Percentiles rank a stretch among this genome's conserved stretches.
These are phyloP conservation scores for Endocarpon pusillum DNA, from an alignment of 495 filamentous ascomycete genomes.

Conservation along the genomic window DNA sequence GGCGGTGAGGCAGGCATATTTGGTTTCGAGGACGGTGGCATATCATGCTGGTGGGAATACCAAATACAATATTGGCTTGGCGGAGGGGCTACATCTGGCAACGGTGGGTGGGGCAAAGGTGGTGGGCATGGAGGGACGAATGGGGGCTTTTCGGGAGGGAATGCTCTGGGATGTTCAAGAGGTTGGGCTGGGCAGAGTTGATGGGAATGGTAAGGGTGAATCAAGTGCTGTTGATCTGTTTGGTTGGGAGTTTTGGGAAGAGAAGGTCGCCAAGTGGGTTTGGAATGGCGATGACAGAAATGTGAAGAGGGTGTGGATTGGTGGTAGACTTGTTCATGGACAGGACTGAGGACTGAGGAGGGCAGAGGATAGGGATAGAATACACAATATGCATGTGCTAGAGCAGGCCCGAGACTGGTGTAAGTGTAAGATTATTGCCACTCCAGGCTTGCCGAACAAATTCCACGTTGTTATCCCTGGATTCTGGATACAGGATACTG, in stretches of 20 bases:
- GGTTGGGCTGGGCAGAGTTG: slow-evolving; percentile 37
- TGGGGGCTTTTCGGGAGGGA: slow-evolving; percentile 69
- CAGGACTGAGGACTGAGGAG: slow-evolving; percentile 3
- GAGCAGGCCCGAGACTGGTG: no score
- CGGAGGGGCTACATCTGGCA: slow-evolving; percentile 75
- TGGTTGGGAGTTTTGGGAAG: slow-evolving; percentile 66
- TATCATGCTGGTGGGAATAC: slow-evolving; percentile 4
- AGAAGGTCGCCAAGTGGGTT: slow-evolving; percentile 74
- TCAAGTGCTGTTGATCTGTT: slow-evolving; percentile 58
- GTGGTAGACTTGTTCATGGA: slow-evolving; percentile 57
- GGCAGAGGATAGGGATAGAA: background rate
- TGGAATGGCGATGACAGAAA: slow-evolving; percentile 79
- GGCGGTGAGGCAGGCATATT: slow-evolving; percentile 55
- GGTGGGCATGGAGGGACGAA: slow-evolving; percentile 45
- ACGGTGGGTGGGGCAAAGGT: slow-evolving; percentile 67
- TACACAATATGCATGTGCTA: no score
- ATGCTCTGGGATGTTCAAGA: slow-evolving; percentile 83
- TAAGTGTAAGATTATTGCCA: no score
- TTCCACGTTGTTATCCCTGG: no score
- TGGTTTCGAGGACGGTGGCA: slow-evolving; percentile 44
- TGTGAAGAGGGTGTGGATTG: slow-evolving; percentile 63
- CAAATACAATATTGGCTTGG: slow-evolving; percentile 46
- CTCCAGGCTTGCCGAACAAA: no score
- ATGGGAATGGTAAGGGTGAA: slow-evolving; percentile 15
- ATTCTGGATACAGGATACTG: no score